Evolutionary conservation across 331 rosid species (phyloP).

Genomic region (Rosa hybrid): DNA sequence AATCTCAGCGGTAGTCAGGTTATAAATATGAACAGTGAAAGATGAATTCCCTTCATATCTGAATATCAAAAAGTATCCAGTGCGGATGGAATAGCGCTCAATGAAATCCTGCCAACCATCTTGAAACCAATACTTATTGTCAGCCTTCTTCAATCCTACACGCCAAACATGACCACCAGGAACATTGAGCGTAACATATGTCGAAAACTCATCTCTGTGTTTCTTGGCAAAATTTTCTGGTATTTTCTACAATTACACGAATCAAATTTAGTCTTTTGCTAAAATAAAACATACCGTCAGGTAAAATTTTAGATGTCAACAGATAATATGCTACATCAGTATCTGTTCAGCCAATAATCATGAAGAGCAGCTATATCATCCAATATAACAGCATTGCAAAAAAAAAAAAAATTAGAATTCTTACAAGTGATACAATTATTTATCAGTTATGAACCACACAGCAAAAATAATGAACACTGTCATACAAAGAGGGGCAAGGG

Average conservation of each 20-base stretch:
- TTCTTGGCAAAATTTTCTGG: constrained; percentile 75
- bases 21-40: constrained; percentile 68
- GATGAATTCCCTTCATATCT: constrained; percentile 77
- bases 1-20: constrained; percentile 72
- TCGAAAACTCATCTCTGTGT: constrained; percentile 65
- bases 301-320: neutral
- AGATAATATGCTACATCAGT: neutral
- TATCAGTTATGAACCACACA: neutral
- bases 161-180: constrained; percentile 84
- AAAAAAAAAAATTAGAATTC: neutral
- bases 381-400: neutral
- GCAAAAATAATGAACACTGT: neutral
- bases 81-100: constrained; percentile 61
- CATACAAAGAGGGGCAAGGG: neutral
- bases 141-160: constrained; percentile 62
- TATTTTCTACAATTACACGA: constrained; percentile 69
- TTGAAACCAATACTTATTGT: constrained; percentile 68
- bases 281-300: neutral
- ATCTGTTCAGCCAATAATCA: neutral
- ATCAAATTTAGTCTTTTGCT: constrained; percentile 20
- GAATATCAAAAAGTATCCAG: constrained; percentile 76
- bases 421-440: neutral
- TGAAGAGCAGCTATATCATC: neutral
- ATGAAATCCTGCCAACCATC: constrained; percentile 88
- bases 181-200: constrained; percentile 55